Evolutionary conservation across 768 basidiomycete species (phyloP), one percentile per base, ranked within the genome.

Genomic region (Mycena pura): DNA sequence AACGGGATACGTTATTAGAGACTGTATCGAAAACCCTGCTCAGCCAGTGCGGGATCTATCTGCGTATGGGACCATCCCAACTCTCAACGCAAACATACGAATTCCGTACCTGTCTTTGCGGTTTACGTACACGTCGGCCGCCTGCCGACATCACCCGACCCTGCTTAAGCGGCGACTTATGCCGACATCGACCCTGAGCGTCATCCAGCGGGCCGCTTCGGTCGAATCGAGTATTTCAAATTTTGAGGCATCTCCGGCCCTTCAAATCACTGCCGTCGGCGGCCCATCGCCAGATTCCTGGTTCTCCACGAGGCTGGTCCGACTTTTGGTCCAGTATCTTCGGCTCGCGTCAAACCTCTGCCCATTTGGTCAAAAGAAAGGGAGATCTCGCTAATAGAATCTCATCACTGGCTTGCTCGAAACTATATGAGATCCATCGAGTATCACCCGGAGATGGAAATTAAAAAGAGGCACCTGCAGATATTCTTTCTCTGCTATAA

Each of bases 381-480:
- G 61, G 60, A n/a, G n/a, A 70, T 70, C 65, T 77, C 74, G 73
- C 73, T 63, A 76, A n/a, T n/a, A n/a, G n/a, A n/a, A 78, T 77
- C 77, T 74, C 68, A 63, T 48, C 69, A 70, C 74, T 73, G 64
- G 70, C 68, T 69, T 52, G 32, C 32, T 34, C 22, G 34, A 6
- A 21, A 52, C 38, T 47, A 34, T 54, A 45, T 63, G 34, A 63
- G 55, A 57, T 63, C 55, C 21, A 27, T 59, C 41, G 15, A 10
- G 48, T 59, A 54, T 66, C 57, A 17, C 40, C 60, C 63, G 54
- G 47, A 15, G 48, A 60, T 63, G 25, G 46, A 47, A 45, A 58
- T 65, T 45, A 61, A 65, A 62, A 49, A 44, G 29, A 31, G 8
- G 27, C 55, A 32, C 48, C 31, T 36, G 43, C 51, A 31, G 48